A percentile compares a stretch with the other conserved stretches of the same genome.
Conservation (phyloP, 73 alveolate species). For the Symbiodinium natans region DNA sequence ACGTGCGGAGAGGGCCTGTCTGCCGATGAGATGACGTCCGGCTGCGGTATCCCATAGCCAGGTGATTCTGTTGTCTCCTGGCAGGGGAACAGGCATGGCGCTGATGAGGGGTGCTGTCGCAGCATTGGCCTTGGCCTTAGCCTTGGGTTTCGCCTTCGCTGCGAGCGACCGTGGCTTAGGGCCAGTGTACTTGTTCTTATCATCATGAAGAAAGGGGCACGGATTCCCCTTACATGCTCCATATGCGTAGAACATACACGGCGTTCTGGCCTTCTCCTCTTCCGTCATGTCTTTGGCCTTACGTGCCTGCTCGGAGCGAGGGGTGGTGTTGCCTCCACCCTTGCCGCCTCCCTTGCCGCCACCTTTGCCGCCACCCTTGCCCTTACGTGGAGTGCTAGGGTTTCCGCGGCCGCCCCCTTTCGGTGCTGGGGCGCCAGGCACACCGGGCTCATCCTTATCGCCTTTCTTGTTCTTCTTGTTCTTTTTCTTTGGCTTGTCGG, state of each 20-base stretch:
- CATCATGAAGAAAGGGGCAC: background rate
- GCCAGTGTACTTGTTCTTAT: background rate
- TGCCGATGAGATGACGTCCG: background rate
- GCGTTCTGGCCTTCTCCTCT: background rate
- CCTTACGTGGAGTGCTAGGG: background rate
- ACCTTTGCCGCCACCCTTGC: background rate
- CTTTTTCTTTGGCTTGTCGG: background rate
- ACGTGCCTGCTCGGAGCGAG: background rate
- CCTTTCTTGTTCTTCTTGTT: background rate
- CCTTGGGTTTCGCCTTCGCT: background rate
- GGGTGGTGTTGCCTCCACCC: background rate
- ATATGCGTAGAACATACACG: background rate
- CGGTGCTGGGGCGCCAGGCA: background rate
- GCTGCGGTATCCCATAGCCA: constrained; percentile 21
- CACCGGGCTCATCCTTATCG: background rate
- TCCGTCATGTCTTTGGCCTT: background rate
- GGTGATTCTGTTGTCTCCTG: background rate
- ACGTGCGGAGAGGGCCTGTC: background rate
- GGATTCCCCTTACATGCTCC: background rate
- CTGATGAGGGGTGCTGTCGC: no score
- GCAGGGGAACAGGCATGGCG: no score
- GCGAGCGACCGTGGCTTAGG: background rate
- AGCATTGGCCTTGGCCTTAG: constrained; percentile 1
- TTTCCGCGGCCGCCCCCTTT: background rate
- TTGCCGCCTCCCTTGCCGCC: background rate